Evolutionary conservation across 768 basidiomycete genomes (phyloP), one percentile per base, ranked within the genome.

Genomic region (Trametes gibbosa): DNA sequence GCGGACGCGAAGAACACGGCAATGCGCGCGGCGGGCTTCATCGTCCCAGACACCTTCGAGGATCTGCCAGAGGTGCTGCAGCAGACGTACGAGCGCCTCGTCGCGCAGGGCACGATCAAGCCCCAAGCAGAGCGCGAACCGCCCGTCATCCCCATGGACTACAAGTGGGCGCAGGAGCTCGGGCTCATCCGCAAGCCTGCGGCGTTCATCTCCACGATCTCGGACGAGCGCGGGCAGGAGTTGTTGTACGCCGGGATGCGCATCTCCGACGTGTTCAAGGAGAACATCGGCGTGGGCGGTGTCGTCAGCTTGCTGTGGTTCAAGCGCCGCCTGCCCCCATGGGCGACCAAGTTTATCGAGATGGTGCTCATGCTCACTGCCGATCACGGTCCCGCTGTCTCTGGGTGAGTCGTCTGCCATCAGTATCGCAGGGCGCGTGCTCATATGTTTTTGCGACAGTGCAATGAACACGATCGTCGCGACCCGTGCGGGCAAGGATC

Each of bases 391-490:
- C 95, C 95, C 8, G 94, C 94, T 56, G 94, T 97, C n/a, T 95
- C 93, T 73, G 94, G 83, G 73, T 75, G 62, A 21, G 72, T 66
- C 14, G 13, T 23, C 19, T 14, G 4, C 43, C 19, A 25, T 10
- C 17, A 19, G 12, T 32, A 9, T 32, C 35, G 34, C 24, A 6
- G 37, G 17, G 27, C 17, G n/a, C 40, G 32, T 27, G 8, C 27
- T 53, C 17, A 63, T 60, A 1, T 17, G 37, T 39, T 5, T 39
- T 47, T 21, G 0, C 10, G 9, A 23, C 56, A 78, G 84, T 76
- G 96, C 96, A 21, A 99, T 99, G 96, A 99, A 97, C 82, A 97
- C 96, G 63, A 98, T 99, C 72, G 95, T 99, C 72, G 95, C 96
- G 19, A 89, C 94, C 35, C 96, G 96, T 77, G 96, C 96, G n/a